A percentile compares a stretch with the other conserved stretches of the same genome.
phyloP scores from a whole-genome alignment of 352 stramenopile genomes.

The Globisporangium mamillatum region DNA sequence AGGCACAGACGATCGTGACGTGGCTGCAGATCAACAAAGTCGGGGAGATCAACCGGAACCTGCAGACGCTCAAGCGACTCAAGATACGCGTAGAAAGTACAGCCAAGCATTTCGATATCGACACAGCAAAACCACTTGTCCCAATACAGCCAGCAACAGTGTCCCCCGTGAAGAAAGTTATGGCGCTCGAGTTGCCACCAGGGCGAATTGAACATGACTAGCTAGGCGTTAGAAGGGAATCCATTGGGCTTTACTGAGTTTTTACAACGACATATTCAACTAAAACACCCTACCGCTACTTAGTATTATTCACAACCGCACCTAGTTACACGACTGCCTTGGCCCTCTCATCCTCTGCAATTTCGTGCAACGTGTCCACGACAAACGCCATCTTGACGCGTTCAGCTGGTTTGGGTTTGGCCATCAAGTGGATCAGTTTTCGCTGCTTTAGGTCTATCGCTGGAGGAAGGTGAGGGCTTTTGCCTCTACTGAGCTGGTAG shows the following conservation, averaged over 20 bases:
- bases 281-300: neutral
- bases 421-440: too few species aligned
- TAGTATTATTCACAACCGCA: too few species aligned
- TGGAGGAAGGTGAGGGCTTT: too few species aligned
- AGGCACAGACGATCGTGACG: constrained; percentile 19
- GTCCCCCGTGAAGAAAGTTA: constrained; percentile 5
- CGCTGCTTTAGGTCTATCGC: too few species aligned
- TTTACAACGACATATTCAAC: neutral
- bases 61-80: constrained; percentile 2
- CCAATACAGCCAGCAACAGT: neutral
- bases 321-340: too few species aligned
- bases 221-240: neutral
- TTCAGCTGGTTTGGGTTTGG: too few species aligned
- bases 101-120: neutral
- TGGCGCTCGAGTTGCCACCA: neutral
- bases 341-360: too few species aligned
- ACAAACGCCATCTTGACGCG: too few species aligned
- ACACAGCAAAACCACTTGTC: neutral
- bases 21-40: constrained; percentile 22
- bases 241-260: neutral
- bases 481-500: too few species aligned
- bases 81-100: neutral
- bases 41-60: constrained; percentile 13
- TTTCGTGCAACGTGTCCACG: too few species aligned
- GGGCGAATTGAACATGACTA: neutral